Evolutionary conservation across 495 filamentous ascomycete genomes (phyloP).

Genomic region (Aspergillus sclerotiicarbonarius): DNA sequence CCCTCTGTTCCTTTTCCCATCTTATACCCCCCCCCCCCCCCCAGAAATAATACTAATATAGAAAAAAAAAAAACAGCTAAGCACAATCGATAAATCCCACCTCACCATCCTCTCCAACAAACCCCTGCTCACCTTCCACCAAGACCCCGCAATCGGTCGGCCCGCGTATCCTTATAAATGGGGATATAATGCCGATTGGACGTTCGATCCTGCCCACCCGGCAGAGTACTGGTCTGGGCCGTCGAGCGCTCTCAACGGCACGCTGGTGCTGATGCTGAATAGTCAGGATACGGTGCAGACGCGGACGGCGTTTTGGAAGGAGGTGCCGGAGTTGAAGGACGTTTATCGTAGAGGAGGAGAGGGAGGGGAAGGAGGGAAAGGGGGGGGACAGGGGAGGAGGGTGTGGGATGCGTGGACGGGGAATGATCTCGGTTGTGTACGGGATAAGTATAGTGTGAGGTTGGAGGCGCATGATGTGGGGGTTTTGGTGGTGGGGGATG

Average conservation of each 20-base stretch:
- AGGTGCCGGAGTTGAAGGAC: conserved; percentile 51
- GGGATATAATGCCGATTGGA: conserved; percentile 62
- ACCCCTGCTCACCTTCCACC: conserved; percentile 59
- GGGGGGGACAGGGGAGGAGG: too few relatives aligned
- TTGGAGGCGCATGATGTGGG: conserved; percentile 51
- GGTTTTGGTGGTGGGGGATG: conserved; percentile 38
- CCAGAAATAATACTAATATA: neutral
- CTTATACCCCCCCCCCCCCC: neutral
- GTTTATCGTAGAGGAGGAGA: conserved; percentile 17
- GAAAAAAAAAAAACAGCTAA: conserved; percentile 33
- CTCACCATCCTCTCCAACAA: conserved; percentile 58
- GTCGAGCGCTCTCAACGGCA: conserved; percentile 42
- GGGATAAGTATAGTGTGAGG: conserved; percentile 30
- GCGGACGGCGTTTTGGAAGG: conserved; percentile 47
- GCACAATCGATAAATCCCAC: conserved; percentile 38
- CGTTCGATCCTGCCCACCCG: conserved; percentile 55
- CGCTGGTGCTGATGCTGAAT: conserved; percentile 55
- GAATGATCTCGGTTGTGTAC: conserved; percentile 46
- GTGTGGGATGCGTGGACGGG: conserved; percentile 57
- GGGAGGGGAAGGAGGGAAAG: too few relatives aligned
- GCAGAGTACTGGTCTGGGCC: conserved; percentile 62
- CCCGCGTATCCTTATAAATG: conserved; percentile 64
- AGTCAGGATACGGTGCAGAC: conserved; percentile 33
- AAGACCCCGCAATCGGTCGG: conserved; percentile 52
- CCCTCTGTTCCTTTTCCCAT: neutral